phyloP scores from a whole-genome alignment of 2,329 filamentous ascomycete genomes.

The Aspergillus intermedius region DNA sequence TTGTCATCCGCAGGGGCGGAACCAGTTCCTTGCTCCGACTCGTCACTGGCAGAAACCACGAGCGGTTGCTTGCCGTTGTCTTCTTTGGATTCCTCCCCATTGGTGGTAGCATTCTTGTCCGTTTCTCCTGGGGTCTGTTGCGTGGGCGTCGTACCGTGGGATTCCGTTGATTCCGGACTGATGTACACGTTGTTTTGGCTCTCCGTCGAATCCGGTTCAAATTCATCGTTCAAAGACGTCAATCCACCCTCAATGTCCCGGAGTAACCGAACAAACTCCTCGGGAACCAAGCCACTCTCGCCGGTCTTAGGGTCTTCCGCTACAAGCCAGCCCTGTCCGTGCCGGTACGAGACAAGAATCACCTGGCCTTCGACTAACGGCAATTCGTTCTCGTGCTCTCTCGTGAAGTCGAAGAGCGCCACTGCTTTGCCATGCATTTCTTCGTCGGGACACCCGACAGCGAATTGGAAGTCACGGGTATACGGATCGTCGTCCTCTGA shows the following conservation, averaged over 20 bases:
- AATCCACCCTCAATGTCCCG: constrained; percentile 89
- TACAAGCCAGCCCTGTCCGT: constrained; percentile 95
- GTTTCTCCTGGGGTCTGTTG: constrained; percentile 6
- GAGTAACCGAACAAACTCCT: constrained; percentile 89
- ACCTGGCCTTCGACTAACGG: constrained; percentile 90
- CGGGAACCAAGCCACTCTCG: constrained; percentile 89
- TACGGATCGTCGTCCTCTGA: constrained; percentile 57
- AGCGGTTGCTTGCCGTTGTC: constrained; percentile 9
- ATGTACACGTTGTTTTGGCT: constrained; percentile 46
- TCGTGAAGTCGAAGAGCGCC: constrained; percentile 87
- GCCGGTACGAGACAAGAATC: constrained; percentile 91
- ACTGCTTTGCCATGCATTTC: constrained; percentile 97
- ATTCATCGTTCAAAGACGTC: constrained; percentile 59
- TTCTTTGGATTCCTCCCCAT: background rate
- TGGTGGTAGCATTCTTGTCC: background rate
- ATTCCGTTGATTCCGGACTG: constrained; percentile 49
- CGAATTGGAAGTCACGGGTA: constrained; percentile 88
- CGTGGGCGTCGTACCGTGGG: constrained; percentile 2
- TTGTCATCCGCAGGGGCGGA: background rate
- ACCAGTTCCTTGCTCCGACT: background rate
- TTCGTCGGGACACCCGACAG: constrained; percentile 89
- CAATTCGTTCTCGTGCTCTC: constrained; percentile 94
- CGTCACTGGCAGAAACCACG: background rate
- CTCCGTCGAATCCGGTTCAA: constrained; percentile 40
- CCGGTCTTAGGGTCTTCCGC: constrained; percentile 91